Evolutionary conservation across 2,329 filamentous ascomycete genomes (phyloP), one percentile per base, ranked within the genome.

Genomic region (Fusarium guadeloupense): DNA sequence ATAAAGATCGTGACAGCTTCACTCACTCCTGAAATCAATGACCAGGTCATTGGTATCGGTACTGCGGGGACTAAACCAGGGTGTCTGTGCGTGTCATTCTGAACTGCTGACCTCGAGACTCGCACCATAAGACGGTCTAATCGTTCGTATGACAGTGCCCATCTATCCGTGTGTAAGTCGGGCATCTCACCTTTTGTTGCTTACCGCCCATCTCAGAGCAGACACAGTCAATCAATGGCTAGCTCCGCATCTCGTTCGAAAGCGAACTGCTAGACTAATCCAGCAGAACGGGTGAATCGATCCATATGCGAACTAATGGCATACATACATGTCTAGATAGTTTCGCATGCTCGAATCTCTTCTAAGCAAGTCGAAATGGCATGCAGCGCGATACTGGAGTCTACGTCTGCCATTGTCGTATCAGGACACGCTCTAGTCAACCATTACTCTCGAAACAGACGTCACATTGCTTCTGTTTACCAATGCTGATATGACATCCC

Each of bases 91-190:
- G 56, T 57, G 46, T 51, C 35, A 58, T 59, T 48, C 48, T 55
- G 46, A 49, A 30, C 56, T 53, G 53, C 49, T 67, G 54, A 62
- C 60, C 43, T 54, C 43, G 23, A 57, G 39, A 53, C 67, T 60
- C 56, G 54, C 54, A 63, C 67, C 59, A 68, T 44, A 43, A 56
- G 49, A 54, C 62, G 45, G 59, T 66, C 55, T 48, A 49, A 54
- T 66, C 40, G n/a, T n/a, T n/a, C n/a, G n/a, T n/a, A n/a, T n/a
- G n/a, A n/a, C n/a, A n/a, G n/a, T n/a, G n/a, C n/a, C n/a, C n/a
- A n/a, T n/a, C n/a, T n/a, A n/a, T n/a, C n/a, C n/a, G n/a, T n/a
- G n/a, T n/a, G n/a, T n/a, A n/a, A 41, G 59, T 58, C 54, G 58
- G 59, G 58, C 55, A 62, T 51, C 41, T 59, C 47, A 23, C 42